Percentiles rank a stretch among this genome's conserved stretches.
These are phyloP conservation scores for Cymbopogon flexuosus DNA, from an alignment of 202 grass and related monocot genomes.

Conservation along the genomic window DNA sequence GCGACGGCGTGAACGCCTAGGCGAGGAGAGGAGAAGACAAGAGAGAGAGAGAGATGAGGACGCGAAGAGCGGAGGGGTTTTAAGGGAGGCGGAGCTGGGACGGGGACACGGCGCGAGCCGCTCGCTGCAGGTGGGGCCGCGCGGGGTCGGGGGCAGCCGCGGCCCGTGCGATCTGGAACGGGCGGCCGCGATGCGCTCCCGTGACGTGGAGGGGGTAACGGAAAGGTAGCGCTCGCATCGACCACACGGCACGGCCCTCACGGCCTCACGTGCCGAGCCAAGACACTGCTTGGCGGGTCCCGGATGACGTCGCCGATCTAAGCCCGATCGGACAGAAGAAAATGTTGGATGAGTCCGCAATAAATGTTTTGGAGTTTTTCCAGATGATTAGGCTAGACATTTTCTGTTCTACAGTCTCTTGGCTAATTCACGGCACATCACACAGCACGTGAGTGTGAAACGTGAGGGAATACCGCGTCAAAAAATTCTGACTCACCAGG, in stretches of 20 bases:
- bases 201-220: conserved; percentile 31
- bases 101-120: not conserved
- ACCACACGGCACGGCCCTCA: not conserved
- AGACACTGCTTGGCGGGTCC: conserved; percentile 10
- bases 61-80: not conserved
- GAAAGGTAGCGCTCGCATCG: not conserved
- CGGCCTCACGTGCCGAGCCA: not conserved
- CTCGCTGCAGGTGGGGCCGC: conserved; percentile 17
- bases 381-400: not conserved
- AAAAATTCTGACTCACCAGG: not conserved
- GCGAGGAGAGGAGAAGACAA: not conserved
- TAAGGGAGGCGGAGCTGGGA: not conserved
- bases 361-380: not conserved
- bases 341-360: not conserved
- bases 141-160: not conserved
- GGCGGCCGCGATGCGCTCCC: not conserved
- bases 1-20: conserved; percentile 16
- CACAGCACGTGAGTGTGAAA: not conserved
- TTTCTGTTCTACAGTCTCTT: not conserved
- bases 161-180: conserved; percentile 18
- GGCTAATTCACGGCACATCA: not conserved
- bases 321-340: not conserved
- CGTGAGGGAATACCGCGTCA: not conserved
- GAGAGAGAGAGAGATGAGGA: not conserved
- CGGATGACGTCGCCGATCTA: not conserved